Evolutionary conservation across 176 grass and related monocot genomes (phyloP).

Genomic region (Musa beccarii): DNA sequence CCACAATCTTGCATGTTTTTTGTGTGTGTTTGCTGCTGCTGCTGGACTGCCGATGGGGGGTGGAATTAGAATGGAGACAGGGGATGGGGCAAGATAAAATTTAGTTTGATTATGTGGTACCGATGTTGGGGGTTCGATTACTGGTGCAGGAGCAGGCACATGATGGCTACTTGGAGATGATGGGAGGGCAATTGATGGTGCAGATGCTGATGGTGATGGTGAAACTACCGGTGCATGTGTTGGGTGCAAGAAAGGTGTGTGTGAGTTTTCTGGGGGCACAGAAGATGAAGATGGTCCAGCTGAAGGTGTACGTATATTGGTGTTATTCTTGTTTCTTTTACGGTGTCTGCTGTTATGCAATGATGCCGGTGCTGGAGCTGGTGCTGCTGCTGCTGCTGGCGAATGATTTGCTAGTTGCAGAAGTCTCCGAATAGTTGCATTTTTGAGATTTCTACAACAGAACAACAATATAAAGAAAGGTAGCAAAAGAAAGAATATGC

Average conservation of each 20-base stretch:
- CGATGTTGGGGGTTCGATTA: conserved; percentile 11
- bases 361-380: conserved; percentile 6
- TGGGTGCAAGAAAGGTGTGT: conserved; percentile 8
- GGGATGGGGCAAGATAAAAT: conserved; percentile 14
- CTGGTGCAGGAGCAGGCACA: conserved; percentile 26
- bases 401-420: conserved; percentile 27
- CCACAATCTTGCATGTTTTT: conserved; percentile 19
- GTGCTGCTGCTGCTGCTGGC: conserved; percentile 6
- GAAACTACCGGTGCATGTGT: conserved; percentile 6
- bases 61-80: neutral
- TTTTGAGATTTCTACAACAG: conserved; percentile 22
- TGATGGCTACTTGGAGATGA: conserved; percentile 21
- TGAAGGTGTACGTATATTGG: conserved; percentile 1
- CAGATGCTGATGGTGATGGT: neutral
- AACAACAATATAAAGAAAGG: neutral
- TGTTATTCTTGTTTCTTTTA: neutral
- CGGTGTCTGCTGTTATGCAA: conserved; percentile 9
- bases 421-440: conserved; percentile 20
- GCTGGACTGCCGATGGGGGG: neutral
- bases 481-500: neutral
- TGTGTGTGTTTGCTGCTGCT: neutral
- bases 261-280: neutral
- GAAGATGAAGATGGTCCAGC: conserved; percentile 29
- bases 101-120: conserved; percentile 11
- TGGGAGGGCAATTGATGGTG: conserved; percentile 8